These are phyloP conservation scores for Daldinia bambusicola DNA, from an alignment of 495 filamentous ascomycete species.

Conservation along the genomic window DNA sequence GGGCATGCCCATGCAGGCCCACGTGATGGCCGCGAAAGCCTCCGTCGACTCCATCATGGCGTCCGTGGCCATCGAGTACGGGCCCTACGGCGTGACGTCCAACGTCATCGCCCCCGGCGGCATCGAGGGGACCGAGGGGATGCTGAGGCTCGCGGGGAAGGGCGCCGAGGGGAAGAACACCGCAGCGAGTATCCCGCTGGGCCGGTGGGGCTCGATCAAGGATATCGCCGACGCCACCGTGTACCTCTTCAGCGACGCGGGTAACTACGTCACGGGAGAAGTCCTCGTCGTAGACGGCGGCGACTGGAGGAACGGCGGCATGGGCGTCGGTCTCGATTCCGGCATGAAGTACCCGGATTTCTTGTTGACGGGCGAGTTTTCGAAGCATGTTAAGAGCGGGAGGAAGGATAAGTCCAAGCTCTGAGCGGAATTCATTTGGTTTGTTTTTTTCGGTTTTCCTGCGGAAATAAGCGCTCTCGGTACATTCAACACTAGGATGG, in stretches of 20 bases:
- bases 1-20: conserved; percentile 82
- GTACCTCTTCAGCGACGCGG: conserved; percentile 83
- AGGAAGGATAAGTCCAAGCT: conserved; percentile 56
- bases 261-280: conserved; percentile 84
- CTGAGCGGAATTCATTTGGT: conserved; percentile 22
- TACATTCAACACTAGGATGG: background rate
- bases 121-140: conserved; percentile 72
- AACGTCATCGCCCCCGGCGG: conserved; percentile 89
- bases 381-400: conserved; percentile 55
- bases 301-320: conserved; percentile 67
- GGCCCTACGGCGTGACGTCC: conserved; percentile 85
- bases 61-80: conserved; percentile 83
- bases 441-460: background rate
- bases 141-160: conserved; percentile 62
- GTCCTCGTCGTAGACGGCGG: conserved; percentile 83
- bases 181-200: conserved; percentile 66
- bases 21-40: conserved; percentile 90
- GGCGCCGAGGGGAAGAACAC: conserved; percentile 47
- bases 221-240: conserved; percentile 96
- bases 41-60: conserved; percentile 85
- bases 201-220: conserved; percentile 78
- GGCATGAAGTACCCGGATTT: conserved; percentile 60
- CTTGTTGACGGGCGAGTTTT: conserved; percentile 54
- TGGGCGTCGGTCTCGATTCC: conserved; percentile 57
- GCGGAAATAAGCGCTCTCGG: background rate